Evolutionary conservation across 2,329 filamentous ascomycete species (phyloP).

Genomic region (Xylaria digitata): DNA sequence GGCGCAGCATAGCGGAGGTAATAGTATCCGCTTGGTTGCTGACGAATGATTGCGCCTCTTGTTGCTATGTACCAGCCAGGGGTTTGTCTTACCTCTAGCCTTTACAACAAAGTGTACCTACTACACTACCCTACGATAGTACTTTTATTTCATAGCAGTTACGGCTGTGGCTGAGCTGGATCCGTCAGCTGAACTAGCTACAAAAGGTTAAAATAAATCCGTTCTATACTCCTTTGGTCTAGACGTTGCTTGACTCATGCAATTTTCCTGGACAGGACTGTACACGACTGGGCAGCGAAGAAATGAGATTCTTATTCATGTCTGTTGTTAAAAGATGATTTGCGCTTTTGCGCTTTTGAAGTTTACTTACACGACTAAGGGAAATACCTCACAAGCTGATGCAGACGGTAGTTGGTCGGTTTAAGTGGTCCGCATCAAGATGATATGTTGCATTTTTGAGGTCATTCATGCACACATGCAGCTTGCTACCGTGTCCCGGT

Average conservation of each 20-base stretch:
- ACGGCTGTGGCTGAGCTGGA: constrained; percentile 21
- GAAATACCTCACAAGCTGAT: not conserved
- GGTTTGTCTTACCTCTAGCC: constrained; percentile 1
- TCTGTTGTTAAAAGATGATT: too few species aligned
- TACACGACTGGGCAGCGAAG: not conserved
- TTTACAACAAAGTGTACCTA: not conserved
- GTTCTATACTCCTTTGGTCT: too few species aligned
- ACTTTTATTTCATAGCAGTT: not conserved
- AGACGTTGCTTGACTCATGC: too few species aligned
- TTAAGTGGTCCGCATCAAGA: constrained; percentile 4
- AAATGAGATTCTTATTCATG: constrained; percentile 2
- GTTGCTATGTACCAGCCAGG: not conserved
- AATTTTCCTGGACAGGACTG: not conserved
- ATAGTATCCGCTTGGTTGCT: constrained; percentile 22
- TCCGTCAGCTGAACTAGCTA: constrained; percentile 17
- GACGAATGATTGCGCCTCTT: constrained; percentile 25
- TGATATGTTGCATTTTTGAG: constrained; percentile 11
- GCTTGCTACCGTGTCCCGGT: constrained; percentile 8
- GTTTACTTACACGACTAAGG: not conserved
- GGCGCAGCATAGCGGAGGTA: constrained; percentile 21
- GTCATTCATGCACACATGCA: constrained; percentile 14
- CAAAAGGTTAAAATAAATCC: not conserved
- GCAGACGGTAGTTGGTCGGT: constrained; percentile 7
- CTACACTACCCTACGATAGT: not conserved
- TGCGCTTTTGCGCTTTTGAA: not conserved